phyloP scores from a whole-genome alignment of 805 yeast species.

The Kazachstania kunashirensis region DNA sequence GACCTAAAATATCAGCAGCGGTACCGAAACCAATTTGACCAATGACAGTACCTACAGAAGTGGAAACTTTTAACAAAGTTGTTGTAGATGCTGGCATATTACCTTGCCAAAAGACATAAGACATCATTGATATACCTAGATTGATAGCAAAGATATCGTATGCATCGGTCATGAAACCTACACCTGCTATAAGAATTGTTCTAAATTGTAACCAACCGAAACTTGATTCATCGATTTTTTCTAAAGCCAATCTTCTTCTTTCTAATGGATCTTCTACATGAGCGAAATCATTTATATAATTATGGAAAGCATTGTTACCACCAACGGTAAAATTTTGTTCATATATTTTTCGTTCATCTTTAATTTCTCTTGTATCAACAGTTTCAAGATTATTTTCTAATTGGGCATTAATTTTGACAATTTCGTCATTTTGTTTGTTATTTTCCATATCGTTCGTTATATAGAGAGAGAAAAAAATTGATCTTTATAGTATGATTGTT shows the following conservation, averaged over 20 bases:
- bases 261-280: slow-evolving; percentile 78
- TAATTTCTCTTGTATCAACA: slow-evolving; percentile 14
- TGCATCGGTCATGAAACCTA: slow-evolving; percentile 88
- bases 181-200: slow-evolving; percentile 82
- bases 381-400: too few species aligned
- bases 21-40: slow-evolving; percentile 84
- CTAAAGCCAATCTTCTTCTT: slow-evolving; percentile 75
- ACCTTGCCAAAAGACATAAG: slow-evolving; percentile 63
- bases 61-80: slow-evolving; percentile 75
- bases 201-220: slow-evolving; percentile 79
- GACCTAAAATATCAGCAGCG: slow-evolving; percentile 71
- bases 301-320: slow-evolving; percentile 83
- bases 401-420: too few species aligned
- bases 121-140: slow-evolving; percentile 70
- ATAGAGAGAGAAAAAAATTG: too few species aligned
- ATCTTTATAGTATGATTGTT: too few species aligned
- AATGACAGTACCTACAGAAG: slow-evolving; percentile 88
- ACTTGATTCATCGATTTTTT: slow-evolving; percentile 68
- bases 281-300: slow-evolving; percentile 68
- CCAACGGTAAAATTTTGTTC: slow-evolving; percentile 40
- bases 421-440: too few species aligned
- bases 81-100: slow-evolving; percentile 58
- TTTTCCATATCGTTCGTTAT: too few species aligned
- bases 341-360: slow-evolving; percentile 8
- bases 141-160: slow-evolving; percentile 89